Percentiles rank a stretch among this genome's conserved stretches.
Evolutionary conservation across 495 filamentous ascomycete species (phyloP).

Genomic region (Penicillium arizonense): DNA sequence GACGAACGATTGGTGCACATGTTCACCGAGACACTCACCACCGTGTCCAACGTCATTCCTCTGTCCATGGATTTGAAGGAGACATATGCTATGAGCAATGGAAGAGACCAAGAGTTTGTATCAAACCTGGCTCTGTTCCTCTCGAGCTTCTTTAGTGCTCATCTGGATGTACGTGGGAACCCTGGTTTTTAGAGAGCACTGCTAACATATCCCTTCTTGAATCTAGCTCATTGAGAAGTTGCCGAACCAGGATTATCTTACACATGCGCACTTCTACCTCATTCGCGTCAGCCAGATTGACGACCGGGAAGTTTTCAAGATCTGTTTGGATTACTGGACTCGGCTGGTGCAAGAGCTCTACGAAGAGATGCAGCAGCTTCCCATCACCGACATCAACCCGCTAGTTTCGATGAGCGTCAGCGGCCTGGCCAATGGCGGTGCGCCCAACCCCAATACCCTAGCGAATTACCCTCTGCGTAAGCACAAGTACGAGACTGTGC

Average conservation of each 20-base stretch:
- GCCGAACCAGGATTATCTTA: slow-evolving; percentile 89
- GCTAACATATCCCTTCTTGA: slow-evolving; percentile 6
- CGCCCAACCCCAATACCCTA: slow-evolving; percentile 77
- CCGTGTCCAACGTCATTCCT: slow-evolving; percentile 87
- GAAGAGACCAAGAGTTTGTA: slow-evolving; percentile 94
- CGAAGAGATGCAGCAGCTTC: slow-evolving; percentile 95
- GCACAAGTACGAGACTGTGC: slow-evolving; percentile 92
- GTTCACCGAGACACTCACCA: slow-evolving; percentile 93
- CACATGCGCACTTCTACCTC: slow-evolving; percentile 94
- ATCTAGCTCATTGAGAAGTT: slow-evolving; percentile 87
- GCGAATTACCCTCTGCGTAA: slow-evolving; percentile 89
- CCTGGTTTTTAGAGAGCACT: background rate
- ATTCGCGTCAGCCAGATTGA: slow-evolving; percentile 98
- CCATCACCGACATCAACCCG: slow-evolving; percentile 87
- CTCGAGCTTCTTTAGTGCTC: slow-evolving; percentile 90
- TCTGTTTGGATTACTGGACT: slow-evolving; percentile 98
- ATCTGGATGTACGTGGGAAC: slow-evolving; percentile 68
- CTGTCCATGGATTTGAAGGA: slow-evolving; percentile 82
- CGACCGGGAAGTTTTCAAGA: slow-evolving; percentile 98
- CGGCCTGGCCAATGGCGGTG: slow-evolving; percentile 72
- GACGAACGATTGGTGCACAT: slow-evolving; percentile 92
- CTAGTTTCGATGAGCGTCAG: slow-evolving; percentile 74
- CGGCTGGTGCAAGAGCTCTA: slow-evolving; percentile 98
- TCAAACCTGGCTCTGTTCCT: slow-evolving; percentile 95
- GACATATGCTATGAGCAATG: slow-evolving; percentile 86